Evolutionary conservation across 2,329 filamentous ascomycete species (phyloP).

Genomic region (Hymenoscyphus albidus): DNA sequence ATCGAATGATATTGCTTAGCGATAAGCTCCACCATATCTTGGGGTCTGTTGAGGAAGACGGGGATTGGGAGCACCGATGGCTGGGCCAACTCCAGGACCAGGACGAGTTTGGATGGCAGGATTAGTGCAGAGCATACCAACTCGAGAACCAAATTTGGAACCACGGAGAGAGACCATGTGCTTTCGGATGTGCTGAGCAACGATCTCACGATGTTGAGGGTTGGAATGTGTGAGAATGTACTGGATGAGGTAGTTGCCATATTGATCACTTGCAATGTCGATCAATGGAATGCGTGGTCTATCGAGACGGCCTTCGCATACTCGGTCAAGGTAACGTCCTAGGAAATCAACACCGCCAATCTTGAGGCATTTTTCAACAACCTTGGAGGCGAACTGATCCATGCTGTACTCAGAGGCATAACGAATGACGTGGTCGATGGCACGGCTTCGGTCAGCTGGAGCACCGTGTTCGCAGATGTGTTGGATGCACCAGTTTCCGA

Average conservation of each 20-base stretch:
- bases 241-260: constrained; percentile 97
- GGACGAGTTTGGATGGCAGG: constrained; percentile 85
- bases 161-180: constrained; percentile 99
- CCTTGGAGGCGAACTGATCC: constrained; percentile 98
- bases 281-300: constrained; percentile 95
- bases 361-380: constrained; percentile 98
- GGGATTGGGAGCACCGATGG: constrained; percentile 47
- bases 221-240: constrained; percentile 90
- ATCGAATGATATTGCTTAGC: constrained; percentile 39
- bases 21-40: constrained; percentile 57
- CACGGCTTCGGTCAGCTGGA: constrained; percentile 84
- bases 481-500: constrained; percentile 99
- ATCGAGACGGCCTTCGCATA: constrained; percentile 86
- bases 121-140: constrained; percentile 98
- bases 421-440: constrained; percentile 90
- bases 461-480: constrained; percentile 97
- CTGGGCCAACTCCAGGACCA: constrained; percentile 72
- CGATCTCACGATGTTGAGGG: constrained; percentile 84
- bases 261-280: constrained; percentile 97
- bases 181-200: constrained; percentile 92
- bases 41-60: constrained; percentile 52
- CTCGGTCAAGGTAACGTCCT: constrained; percentile 84
- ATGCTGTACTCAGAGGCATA: constrained; percentile 96
- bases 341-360: constrained; percentile 90
- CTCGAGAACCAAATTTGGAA: constrained; percentile 96